phyloP scores from a whole-genome alignment of 768 basidiomycete genomes.

The Boletus rex-veris region DNA sequence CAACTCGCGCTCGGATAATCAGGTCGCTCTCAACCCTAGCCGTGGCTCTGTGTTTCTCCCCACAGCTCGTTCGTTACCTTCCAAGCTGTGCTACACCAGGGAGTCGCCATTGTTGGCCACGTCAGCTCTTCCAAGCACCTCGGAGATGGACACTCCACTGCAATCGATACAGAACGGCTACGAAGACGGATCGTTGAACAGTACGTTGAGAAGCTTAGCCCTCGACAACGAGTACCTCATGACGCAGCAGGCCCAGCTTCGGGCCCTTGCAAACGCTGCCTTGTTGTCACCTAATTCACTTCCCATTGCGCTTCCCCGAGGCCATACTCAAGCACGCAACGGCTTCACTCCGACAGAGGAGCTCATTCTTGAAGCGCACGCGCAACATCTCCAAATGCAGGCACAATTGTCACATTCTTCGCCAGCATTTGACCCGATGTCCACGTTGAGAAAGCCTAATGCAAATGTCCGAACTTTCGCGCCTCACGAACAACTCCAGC shows the following conservation, averaged over 20 bases:
- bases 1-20: conserved; percentile 5
- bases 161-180: conserved; percentile 32
- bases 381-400: conserved; percentile 22
- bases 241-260: conserved; percentile 22
- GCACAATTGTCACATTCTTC: conserved; percentile 6
- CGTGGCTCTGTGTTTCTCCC: conserved; percentile 7
- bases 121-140: conserved; percentile 27
- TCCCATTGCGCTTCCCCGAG: conserved; percentile 14
- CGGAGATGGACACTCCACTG: conserved; percentile 39
- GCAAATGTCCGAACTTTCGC: conserved; percentile 6
- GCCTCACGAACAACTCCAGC: neutral
- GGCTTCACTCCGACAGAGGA: conserved; percentile 71
- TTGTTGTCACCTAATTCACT: conserved; percentile 8
- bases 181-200: conserved; percentile 13
- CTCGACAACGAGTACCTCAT: conserved; percentile 17
- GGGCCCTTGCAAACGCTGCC: conserved; percentile 20
- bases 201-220: conserved; percentile 7
- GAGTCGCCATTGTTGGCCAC: conserved; percentile 15
- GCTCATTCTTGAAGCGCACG: conserved; percentile 59
- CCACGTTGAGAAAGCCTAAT: conserved; percentile 7
- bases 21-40: neutral
- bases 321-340: conserved; percentile 38
- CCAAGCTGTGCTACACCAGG: conserved; percentile 16
- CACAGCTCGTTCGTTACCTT: conserved; percentile 19
- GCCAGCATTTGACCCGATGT: conserved; percentile 8